phyloP scores from a whole-genome alignment of 176 grass and related monocot genomes.

The Carex scoparia region DNA sequence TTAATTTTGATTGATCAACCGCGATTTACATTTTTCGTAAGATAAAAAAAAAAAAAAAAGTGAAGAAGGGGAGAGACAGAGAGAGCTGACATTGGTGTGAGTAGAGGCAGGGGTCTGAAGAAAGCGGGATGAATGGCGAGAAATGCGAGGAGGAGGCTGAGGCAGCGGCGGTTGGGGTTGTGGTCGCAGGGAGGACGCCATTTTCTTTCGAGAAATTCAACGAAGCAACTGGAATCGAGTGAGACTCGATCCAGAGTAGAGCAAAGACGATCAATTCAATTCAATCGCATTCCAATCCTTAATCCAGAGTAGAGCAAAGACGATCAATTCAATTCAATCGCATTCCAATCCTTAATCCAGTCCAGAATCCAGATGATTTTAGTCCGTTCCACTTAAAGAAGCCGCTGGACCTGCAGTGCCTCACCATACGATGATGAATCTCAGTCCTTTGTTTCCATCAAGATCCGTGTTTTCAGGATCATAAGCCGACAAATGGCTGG shows the following conservation, averaged over 20 bases:
- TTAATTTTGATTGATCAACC: neutral
- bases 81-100: neutral
- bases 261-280: neutral
- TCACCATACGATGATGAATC: neutral
- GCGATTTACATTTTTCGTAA: neutral
- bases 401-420: neutral
- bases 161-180: neutral
- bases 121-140: neutral
- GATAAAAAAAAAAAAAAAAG: neutral
- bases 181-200: conserved; percentile 13
- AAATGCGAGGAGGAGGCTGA: neutral
- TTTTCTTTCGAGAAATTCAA: neutral
- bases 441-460: neutral
- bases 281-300: neutral
- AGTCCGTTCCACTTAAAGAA: neutral
- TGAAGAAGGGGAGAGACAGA: neutral
- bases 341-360: neutral
- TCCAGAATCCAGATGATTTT: neutral
- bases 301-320: neutral
- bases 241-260: neutral
- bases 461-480: neutral
- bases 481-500: neutral
- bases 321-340: neutral
- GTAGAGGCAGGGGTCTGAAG: neutral
- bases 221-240: neutral